Conservation (phyloP, 148 eudicot species). For the Rhododendron kiyosumense region DNA sequence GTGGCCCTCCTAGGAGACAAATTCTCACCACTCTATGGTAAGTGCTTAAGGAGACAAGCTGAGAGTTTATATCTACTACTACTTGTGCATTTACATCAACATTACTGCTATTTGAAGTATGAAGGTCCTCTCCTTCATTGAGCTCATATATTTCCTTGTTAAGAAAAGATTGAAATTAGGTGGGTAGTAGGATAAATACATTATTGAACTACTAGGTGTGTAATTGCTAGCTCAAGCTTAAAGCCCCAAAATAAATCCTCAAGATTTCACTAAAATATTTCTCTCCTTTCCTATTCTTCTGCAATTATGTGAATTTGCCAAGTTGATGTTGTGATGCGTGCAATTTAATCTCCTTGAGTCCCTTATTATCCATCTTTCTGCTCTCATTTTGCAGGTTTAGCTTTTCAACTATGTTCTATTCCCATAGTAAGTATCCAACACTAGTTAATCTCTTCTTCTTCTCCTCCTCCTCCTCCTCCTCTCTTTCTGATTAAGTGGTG, state of each 20-base stretch:
- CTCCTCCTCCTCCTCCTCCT: neutral
- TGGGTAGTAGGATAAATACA: neutral
- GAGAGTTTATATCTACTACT: neutral
- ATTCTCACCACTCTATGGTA: conserved; percentile 24
- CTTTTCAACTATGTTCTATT: conserved; percentile 65
- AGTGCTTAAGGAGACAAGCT: neutral
- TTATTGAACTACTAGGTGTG: neutral
- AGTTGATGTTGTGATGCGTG: neutral
- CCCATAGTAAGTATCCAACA: conserved; percentile 55
- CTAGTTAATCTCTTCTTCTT: neutral
- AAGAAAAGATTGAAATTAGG: neutral
- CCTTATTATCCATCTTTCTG: neutral
- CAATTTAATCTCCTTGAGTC: neutral
- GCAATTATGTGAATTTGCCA: neutral
- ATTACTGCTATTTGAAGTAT: neutral
- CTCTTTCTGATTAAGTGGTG: neutral
- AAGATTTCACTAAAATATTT: neutral
- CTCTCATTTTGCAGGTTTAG: conserved; percentile 65
- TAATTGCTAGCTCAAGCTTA: neutral
- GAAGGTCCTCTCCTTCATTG: neutral
- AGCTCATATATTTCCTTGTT: neutral
- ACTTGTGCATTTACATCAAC: neutral
- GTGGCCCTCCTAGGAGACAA: conserved; percentile 59
- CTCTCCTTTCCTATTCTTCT: neutral
- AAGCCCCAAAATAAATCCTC: neutral